Percentiles rank a stretch among this genome's conserved stretches.
Conservation (phyloP, 1,284 basidiomycete genomes). For the Puccinia triticina region DNA sequence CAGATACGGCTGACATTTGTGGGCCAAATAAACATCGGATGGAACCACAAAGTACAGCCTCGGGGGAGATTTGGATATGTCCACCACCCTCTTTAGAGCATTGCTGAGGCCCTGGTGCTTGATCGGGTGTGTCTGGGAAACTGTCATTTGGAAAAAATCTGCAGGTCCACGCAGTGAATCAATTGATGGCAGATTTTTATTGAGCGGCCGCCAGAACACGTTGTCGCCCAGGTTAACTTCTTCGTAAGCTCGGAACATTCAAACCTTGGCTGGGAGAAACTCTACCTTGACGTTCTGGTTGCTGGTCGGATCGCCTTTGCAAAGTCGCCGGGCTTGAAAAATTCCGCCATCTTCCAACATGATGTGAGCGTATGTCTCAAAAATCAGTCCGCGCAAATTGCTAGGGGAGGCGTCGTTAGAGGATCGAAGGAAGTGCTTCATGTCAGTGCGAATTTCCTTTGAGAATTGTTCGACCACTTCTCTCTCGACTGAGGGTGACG, state of each 20-base stretch:
- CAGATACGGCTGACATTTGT: constrained; percentile 20
- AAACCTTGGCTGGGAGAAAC: not conserved
- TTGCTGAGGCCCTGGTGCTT: constrained; percentile 22
- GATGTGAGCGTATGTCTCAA: not conserved
- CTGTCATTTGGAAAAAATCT: constrained; percentile 22
- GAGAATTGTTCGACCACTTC: not conserved
- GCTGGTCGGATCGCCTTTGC: not conserved
- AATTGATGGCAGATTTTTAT: constrained; percentile 18
- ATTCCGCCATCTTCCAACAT: constrained; percentile 23
- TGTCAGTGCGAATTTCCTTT: constrained; percentile 1
- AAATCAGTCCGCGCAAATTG: not conserved
- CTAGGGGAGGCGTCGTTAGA: not conserved
- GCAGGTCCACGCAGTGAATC: constrained; percentile 31
- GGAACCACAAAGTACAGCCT: constrained; percentile 30
- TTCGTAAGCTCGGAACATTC: constrained; percentile 9
- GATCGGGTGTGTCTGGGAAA: constrained; percentile 20
- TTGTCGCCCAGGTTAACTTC: not conserved
- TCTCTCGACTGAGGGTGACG: not conserved
- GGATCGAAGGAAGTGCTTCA: not conserved
- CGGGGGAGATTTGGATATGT: not conserved
- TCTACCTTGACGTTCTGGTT: constrained; percentile 6
- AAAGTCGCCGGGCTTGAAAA: constrained; percentile 19
- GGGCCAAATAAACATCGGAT: not conserved
- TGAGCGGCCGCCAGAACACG: constrained; percentile 17
- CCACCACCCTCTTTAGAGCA: constrained; percentile 6